These are phyloP conservation scores for Paramarasmius palmivorus DNA, from an alignment of 1,284 basidiomycete genomes.

Conservation along the genomic window DNA sequence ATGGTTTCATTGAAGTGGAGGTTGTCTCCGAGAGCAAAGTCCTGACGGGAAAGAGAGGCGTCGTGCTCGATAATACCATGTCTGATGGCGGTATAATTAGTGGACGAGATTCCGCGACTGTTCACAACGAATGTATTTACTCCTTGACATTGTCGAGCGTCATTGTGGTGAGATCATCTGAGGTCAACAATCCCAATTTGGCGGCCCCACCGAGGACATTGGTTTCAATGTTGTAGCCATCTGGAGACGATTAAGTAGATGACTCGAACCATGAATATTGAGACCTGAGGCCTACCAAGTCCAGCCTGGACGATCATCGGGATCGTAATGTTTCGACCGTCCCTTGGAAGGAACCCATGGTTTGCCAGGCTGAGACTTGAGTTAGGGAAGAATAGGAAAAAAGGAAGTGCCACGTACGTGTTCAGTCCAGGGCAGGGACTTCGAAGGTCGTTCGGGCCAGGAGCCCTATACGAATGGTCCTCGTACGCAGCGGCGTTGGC, in stretches of 20 bases:
- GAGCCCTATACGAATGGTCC: conserved; percentile 4
- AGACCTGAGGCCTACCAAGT: conserved; percentile 11
- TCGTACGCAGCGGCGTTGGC: neutral
- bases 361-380: conserved; percentile 19
- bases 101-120: neutral
- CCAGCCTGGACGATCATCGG: conserved; percentile 14
- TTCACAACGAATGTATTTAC: conserved; percentile 7
- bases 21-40: conserved; percentile 18
- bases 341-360: conserved; percentile 21
- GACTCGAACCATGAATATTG: neutral
- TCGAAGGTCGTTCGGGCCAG: conserved; percentile 14
- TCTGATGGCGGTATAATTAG: conserved; percentile 2
- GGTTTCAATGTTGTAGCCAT: conserved; percentile 5
- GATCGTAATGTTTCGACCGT: conserved; percentile 19
- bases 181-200: conserved; percentile 16
- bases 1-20: conserved; percentile 18
- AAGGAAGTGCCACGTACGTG: conserved; percentile 13
- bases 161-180: conserved; percentile 7
- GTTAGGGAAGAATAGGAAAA: neutral
- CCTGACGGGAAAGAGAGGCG: conserved; percentile 21
- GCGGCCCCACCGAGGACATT: conserved; percentile 10
- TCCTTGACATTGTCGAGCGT: conserved; percentile 14
- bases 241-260: neutral
- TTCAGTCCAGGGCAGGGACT: conserved; percentile 23
- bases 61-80: conserved; percentile 24